Evolutionary conservation across 129 eudicot genomes (phyloP).

Genomic region (Centella asiatica): DNA sequence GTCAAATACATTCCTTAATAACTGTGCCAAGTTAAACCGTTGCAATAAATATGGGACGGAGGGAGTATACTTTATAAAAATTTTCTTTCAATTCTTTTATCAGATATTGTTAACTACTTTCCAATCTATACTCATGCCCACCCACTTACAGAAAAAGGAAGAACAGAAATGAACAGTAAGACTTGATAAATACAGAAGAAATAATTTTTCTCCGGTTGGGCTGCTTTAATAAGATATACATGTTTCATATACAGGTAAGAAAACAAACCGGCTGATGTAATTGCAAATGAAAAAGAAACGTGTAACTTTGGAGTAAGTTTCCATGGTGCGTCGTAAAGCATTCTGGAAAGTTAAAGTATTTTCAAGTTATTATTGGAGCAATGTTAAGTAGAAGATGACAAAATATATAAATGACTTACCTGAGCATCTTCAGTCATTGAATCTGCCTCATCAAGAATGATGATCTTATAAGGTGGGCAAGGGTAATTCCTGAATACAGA

Average conservation of each 20-base stretch:
- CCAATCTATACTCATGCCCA: neutral
- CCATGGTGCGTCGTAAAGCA: constrained; percentile 98
- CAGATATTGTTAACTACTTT: no score
- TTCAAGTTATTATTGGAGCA: neutral
- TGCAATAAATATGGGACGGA: no score
- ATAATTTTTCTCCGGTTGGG: no score
- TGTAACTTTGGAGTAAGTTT: constrained; percentile 91
- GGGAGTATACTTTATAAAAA: no score
- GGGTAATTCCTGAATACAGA: constrained; percentile 69
- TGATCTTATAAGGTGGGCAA: constrained; percentile 91
- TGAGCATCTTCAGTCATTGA: constrained; percentile 99
- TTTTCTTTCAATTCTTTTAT: no score
- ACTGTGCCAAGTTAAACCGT: no score
- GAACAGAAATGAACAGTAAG: neutral
- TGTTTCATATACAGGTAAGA: neutral
- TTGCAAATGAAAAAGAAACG: constrained; percentile 96
- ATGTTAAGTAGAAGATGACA: neutral
- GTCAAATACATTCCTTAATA: no score
- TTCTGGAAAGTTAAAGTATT: constrained; percentile 47
- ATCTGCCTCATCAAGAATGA: constrained; percentile 97
- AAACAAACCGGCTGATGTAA: constrained; percentile 83
- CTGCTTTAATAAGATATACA: no score
- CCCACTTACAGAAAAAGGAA: neutral
- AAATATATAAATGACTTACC: constrained; percentile 29
- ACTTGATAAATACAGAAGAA: no score